Evolutionary conservation across 345 rosid genomes (phyloP), one percentile per base, ranked within the genome.

Genomic region (Camelina neglecta): DNA sequence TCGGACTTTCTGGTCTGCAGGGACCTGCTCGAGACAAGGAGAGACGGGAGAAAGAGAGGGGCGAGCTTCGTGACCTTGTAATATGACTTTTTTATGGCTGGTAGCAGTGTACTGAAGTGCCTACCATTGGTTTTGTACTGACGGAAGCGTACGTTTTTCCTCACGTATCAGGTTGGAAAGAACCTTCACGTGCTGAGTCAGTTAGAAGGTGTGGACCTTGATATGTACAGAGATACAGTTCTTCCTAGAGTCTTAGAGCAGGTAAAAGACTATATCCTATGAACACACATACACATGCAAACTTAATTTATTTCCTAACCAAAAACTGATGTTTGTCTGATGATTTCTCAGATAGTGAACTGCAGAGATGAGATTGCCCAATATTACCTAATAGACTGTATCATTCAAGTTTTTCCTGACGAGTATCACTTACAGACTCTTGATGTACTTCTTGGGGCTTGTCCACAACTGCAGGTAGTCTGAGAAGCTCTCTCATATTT

Each of bases 1-100:
- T 90, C 82, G 92, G 98, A 92, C 86, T 90, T 92, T 92, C 92
- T 95, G 92, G 98, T 90, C 92, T 95, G 98, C 98, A 95, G 99
- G 99, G 98, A 82, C 97, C 98, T 85, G 87, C 93, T 89, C 97
- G 99, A 77, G 98, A 85, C 47, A 95, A 91, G 96, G 98, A 93
- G 80, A 93, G 81, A 77, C 94, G 98, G 84, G 99, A 95, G 85
- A 95, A 87, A 81, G 99, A 95, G 80, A 89, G 99, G 90, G 91
- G 87, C 85, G 98, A 93, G 92, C 97, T 95, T 53, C 98, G 99
- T 36, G 99, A 95, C 89, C 99, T 95, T 89, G 99, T 95, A 95
- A 92, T 80, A 65, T 78, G 85, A 71, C 62, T 84, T 75, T 78
- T 84, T 77, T 58, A 44, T 77, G 75, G 63, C 81, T 87, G 82